Base-by-base conservation (phyloP, 2,329 filamentous ascomycete genomes). In the Xylariales sp. region DNA sequence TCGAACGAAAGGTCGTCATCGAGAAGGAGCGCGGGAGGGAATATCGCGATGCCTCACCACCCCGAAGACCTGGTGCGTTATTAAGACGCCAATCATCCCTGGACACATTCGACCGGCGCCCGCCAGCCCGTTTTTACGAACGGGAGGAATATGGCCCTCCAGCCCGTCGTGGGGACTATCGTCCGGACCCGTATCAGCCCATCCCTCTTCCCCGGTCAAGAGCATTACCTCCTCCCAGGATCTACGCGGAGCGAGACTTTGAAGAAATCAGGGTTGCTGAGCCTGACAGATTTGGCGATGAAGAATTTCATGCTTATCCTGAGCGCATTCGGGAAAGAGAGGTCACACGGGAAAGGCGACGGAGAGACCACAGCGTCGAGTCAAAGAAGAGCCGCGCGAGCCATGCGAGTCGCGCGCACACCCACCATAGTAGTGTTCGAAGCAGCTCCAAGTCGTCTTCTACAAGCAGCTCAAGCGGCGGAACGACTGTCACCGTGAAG, bases 91-190 rank as follows among this genome's bases (percentile, higher is more conserved):
- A 95, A 61, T 95, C 88, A 11, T 95, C 88, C 39, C 73, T 95
- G 28, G 90, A 95, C 61, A 95, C 86, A 0, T 95, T 88, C 58
- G 90, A 96, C 63, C 82, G 89, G 36, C 80, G 80, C 20, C 84
- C 86, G 1, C 57, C 64, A 3, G 64, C 64, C 7, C 58, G 60
- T 37, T 69, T 72, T 50, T 71, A 70, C 40, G 73, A 83, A 27
- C 55, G 61, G 28, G 74, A 78, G 31, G 73, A 78, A 47, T 73
- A 71, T 51, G 65, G 68, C 24, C 69, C 74, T n/a, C 71, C 74
- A 7, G 52, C 57, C 18, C 66, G 58, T 41, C 63, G 73, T 15
- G 77, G 81, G 38, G 80, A 85, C 46, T 81, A 82, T 51, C 68
- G 64, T 37, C 66, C 65, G 27, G 71, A 66, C 15, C 66, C 63